Base-by-base conservation (phyloP, 768 basidiomycete genomes). In the Favolaschia claudopus region DNA sequence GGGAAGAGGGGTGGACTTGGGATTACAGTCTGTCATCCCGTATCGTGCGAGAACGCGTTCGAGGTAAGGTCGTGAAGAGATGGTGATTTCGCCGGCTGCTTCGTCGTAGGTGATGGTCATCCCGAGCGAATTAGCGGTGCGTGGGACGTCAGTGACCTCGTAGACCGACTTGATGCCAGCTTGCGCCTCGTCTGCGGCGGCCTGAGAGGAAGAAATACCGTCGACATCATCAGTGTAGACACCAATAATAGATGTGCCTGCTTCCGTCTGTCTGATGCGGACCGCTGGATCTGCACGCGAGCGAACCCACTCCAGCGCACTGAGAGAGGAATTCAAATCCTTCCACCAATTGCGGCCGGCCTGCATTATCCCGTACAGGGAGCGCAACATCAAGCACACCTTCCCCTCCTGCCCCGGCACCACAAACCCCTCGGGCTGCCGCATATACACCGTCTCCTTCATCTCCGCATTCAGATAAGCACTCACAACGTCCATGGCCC, bases 401-500 rank as follows among this genome's bases (percentile, higher is more conserved):
- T 52, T 48, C 0, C 38, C 34, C 33, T 58, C 57, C 37, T 51
- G 44, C 24, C 19, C 31, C 0, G n/a, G 53, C 22, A 51, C 37
- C 5, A 52, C 42, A 15, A 65, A 70, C 1, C 76, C 72, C 0
- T 55, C 66, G 1, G 73, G 74, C 22, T 70, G 62, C 22, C 69
- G 43, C 73, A 79, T 76, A 60, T 73, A 80, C 48, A 79, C 74
- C 1, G 38, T 33, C 33, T 62, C 55, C 17, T 68, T 67, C 14
- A 76, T 65, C 0, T 70, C 59, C 17, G 13, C 32, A 19, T 46
- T 72, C 3, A 79, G 70, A 62, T 69, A 79, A 0, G 72, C 75
- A 0, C 58, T 59, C 15, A 71, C 70, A 25, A 77, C 67, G 60
- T 78, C 73, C 15, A 74, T 60, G 24, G 36, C 74, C 4, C 70